Conservation (phyloP, 1,284 basidiomycete genomes). For the Leccinum solheimii region DNA sequence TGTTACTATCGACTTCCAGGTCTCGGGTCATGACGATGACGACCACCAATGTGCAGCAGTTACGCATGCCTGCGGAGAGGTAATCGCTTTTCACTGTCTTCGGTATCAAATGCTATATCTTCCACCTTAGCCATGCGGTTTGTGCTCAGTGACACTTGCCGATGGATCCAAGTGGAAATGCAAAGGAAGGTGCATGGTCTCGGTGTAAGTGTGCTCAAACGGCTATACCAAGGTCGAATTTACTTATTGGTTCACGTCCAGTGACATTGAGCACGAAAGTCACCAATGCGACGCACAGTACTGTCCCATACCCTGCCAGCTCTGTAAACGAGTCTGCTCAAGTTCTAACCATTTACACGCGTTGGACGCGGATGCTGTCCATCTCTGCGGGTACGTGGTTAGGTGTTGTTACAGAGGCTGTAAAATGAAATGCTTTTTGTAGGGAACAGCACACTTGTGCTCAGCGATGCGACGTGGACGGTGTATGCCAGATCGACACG, state of each 20-base stretch:
- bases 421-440: not conserved
- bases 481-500: slow-evolving; percentile 56
- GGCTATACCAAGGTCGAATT: not conserved
- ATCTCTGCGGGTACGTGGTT: slow-evolving; percentile 56
- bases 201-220: slow-evolving; percentile 39
- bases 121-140: slow-evolving; percentile 44
- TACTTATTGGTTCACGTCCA: slow-evolving; percentile 20
- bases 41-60: slow-evolving; percentile 53
- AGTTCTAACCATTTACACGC: slow-evolving; percentile 52
- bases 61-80: slow-evolving; percentile 55
- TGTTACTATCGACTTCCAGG: slow-evolving; percentile 33
- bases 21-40: slow-evolving; percentile 43
- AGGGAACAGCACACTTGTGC: slow-evolving; percentile 48
- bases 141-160: slow-evolving; percentile 32
- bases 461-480: slow-evolving; percentile 42
- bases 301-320: slow-evolving; percentile 52
- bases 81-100: slow-evolving; percentile 20
- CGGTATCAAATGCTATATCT: not conserved
- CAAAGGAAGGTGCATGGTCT: slow-evolving; percentile 41
- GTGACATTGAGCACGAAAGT: slow-evolving; percentile 44
- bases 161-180: slow-evolving; percentile 41
- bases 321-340: slow-evolving; percentile 53
- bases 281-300: slow-evolving; percentile 50
- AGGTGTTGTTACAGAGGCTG: slow-evolving; percentile 24
- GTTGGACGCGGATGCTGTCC: slow-evolving; percentile 40